Base-by-base conservation (phyloP, 208 protist species). In the Crithidia mellificae region DNA sequence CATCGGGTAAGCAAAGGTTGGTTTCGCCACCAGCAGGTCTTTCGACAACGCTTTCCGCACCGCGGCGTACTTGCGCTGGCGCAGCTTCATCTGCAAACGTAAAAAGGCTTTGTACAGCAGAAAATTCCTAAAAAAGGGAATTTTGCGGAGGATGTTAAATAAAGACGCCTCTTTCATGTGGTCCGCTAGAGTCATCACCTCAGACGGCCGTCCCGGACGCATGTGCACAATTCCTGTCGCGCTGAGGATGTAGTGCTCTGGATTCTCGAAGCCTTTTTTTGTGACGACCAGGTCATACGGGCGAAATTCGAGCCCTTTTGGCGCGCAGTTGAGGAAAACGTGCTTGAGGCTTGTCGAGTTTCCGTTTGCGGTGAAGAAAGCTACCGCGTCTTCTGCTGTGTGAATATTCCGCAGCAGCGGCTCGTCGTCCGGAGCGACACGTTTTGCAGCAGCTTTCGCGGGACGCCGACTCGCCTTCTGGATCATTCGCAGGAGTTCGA, bases 211-310 rank as follows among this genome's bases (percentile, higher is more conserved):
- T 8, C 89, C 85, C 22, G 94, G 95, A 15, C 77, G 58, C 24
- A 98, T 82, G 71, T 98, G 95, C 12, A 98, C 96, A 22, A 98
- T 90, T 29, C 96, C 95, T 2, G 88, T 96, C 8, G 91, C 86
- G 43, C 91, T 97, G 78, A 98, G 93, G 55, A 97, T 92, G 65
- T 98, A 98, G 65, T 98, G 92, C 67, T 98, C 93, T 0, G 77
- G 71, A 20, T 97, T 79, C 58, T 93, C 78, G 12, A 79, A 53
- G 20, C 77, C 91, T 67, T 85, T 79, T 43, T 72, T 73, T 7
- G 81, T 63, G 32, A 93, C 89, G 14, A 98, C 94, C 39, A 97
- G 77, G 56, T 98, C 91, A 72, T 98, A 98, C 5, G 96, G 96
- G 38, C 91, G 83, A 56, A 97, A 98, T 44, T 94, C 83, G 6